Evolutionary conservation across 2,329 filamentous ascomycete genomes (phyloP).

Genomic region (Colletotrichum horii): DNA sequence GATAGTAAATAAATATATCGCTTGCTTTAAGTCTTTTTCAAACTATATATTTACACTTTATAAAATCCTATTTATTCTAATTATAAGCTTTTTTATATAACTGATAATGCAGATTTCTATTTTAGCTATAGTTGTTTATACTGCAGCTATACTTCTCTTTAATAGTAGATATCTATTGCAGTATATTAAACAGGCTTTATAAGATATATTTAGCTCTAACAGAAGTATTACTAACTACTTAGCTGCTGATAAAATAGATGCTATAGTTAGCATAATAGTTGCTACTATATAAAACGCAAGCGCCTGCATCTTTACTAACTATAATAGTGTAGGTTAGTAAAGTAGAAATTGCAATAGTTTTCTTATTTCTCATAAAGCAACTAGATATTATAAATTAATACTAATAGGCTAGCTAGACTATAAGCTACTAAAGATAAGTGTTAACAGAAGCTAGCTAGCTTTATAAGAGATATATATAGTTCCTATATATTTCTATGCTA

Average conservation of each 20-base stretch:
- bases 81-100: not conserved
- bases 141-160: not conserved
- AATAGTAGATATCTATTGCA: not conserved
- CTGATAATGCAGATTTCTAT: not conserved
- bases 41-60: not conserved
- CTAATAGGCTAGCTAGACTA: not conserved
- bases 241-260: not conserved
- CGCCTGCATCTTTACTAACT: slow-evolving; percentile 2
- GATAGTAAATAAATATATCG: not conserved
- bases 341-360: not conserved
- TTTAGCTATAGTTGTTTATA: not conserved
- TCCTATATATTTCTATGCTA: not conserved
- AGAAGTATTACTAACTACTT: not conserved
- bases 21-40: not conserved
- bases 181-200: not conserved
- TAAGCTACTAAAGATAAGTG: not conserved
- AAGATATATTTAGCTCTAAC: not conserved
- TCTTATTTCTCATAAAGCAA: not conserved
- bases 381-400: not conserved
- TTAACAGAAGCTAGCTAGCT: not conserved
- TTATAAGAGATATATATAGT: not conserved
- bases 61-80: not conserved
- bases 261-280: not conserved
- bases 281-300: not conserved
- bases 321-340: not conserved